Conservation (phyloP, 2,329 filamentous ascomycete species). For the Pezicula neosporulosa region DNA sequence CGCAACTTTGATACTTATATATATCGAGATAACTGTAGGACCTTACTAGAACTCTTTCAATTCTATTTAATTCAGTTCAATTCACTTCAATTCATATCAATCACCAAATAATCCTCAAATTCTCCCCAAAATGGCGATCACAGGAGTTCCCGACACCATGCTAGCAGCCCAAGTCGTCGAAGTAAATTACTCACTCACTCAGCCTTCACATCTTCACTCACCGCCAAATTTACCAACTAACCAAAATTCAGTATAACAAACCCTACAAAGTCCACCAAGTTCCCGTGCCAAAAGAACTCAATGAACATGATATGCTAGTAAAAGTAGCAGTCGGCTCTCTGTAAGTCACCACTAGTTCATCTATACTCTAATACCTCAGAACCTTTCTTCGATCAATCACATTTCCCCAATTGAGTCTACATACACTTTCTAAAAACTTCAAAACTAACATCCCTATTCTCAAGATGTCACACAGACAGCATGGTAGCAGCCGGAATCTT, state of each 20-base stretch:
- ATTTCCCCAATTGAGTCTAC: too few relatives aligned
- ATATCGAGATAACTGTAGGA: too few relatives aligned
- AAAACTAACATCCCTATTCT: too few relatives aligned
- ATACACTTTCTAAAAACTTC: too few relatives aligned
- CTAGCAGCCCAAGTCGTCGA: slow-evolving; percentile 43
- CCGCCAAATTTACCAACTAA: background rate
- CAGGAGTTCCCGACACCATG: slow-evolving; percentile 39
- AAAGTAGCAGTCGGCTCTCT: slow-evolving; percentile 57
- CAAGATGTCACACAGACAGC: slow-evolving; percentile 54
- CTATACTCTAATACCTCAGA: too few relatives aligned
- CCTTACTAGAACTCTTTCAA: too few relatives aligned
- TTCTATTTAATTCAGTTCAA: background rate
- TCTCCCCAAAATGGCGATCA: slow-evolving; percentile 4
- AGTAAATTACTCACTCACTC: slow-evolving; percentile 19
- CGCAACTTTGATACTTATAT: too few relatives aligned
- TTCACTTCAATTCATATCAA: background rate
- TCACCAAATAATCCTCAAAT: background rate
- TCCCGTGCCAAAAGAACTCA: slow-evolving; percentile 42
- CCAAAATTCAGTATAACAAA: slow-evolving; percentile 39
- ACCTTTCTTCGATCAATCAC: too few relatives aligned
- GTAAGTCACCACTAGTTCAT: background rate
- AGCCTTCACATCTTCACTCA: background rate
- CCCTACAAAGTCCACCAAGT: slow-evolving; percentile 51
- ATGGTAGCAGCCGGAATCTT: slow-evolving; percentile 52
- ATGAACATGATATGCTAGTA: slow-evolving; percentile 50